Base-by-base conservation (phyloP, 2,329 filamentous ascomycete species). In the Chaetomium olivaceum region DNA sequence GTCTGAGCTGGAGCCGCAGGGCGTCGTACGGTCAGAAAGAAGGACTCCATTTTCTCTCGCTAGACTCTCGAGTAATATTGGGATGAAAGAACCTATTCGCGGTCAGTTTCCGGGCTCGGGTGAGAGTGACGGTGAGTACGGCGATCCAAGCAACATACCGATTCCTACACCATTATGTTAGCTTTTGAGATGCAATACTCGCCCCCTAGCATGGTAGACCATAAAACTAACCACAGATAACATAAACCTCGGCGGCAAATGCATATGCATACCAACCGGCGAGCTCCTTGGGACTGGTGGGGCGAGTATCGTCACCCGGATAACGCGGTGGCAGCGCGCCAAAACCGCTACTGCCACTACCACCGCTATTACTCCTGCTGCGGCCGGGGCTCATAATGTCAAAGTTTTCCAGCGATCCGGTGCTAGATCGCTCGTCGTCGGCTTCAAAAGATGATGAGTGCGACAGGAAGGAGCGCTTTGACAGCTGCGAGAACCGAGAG, bases 211-310 rank as follows among this genome's bases (percentile, higher is more conserved):
- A 43, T 43, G 39, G 33, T 19, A 12, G 27, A 36, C 51, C 7
- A 12, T 33, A 4, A 1, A 48, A 80, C 88, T 76, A 77, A 91
- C 93, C 94, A 77, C 95, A 98, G 64, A 98, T 91, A 19, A 96
- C 92, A 77, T 97, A 98, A 62, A 96, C 94, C 80, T 99, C 95
- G 23, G 94, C 93, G 27, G 95, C 95, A 83, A 96, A 98, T 51
- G 91, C 91, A 81, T 98, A 98, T 76, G 90, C 90, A 79, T 98
- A 99, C 91, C 96, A 99, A 72, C 94, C 95, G 48, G 88, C 83
- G 67, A 98, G 85, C 84, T 99, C 95, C 77, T 91, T 94, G 72
- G 80, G 81, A 77, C 91, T 97, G 11, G 95, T 98, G 63, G 91
- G 86, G n/a, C 94, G 85, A 27, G 88, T 91, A 77, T 99, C 95